Percentiles rank a stretch among this genome's conserved stretches.
phyloP scores from a whole-genome alignment of 176 grass and related monocot species.

The Phragmites australis region DNA sequence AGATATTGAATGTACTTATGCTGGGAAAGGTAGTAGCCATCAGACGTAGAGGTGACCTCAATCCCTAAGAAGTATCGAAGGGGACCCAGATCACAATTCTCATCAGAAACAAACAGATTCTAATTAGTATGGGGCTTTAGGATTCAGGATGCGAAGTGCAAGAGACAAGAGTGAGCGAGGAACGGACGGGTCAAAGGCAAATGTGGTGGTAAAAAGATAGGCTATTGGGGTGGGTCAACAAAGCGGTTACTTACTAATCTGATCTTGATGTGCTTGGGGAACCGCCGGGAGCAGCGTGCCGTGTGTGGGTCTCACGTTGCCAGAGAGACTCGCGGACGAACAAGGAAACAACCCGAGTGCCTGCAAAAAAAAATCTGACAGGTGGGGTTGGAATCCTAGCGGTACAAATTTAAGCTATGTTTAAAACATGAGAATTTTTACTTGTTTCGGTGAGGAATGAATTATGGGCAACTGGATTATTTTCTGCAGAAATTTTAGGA shows the following conservation, averaged over 20 bases:
- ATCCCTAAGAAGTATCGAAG: too few species aligned
- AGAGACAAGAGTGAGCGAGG: conserved; percentile 33
- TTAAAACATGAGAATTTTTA: neutral
- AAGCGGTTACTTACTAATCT: conserved; percentile 34
- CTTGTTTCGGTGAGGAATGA: neutral
- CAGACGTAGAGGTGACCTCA: too few species aligned
- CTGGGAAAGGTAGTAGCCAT: too few species aligned
- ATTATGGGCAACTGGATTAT: too few species aligned
- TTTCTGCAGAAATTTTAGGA: neutral
- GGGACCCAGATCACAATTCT: too few species aligned
- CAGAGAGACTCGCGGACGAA: conserved; percentile 21
- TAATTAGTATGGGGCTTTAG: conserved; percentile 9
- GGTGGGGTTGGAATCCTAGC: neutral
- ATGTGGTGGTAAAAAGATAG: conserved; percentile 44
- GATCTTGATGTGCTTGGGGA: neutral
- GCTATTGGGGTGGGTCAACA: conserved; percentile 42
- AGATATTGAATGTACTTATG: too few species aligned
- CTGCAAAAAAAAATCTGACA: neutral
- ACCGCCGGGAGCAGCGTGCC: conserved; percentile 8
- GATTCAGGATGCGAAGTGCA: conserved; percentile 23
- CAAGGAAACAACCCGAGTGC: neutral
- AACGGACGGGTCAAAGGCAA: conserved; percentile 59
- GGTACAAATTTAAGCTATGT: neutral
- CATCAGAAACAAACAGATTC: too few species aligned
- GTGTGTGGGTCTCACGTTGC: neutral